Conservation (phyloP, 2,329 filamentous ascomycete species). For the Teratosphaeria gauchensis region DNA sequence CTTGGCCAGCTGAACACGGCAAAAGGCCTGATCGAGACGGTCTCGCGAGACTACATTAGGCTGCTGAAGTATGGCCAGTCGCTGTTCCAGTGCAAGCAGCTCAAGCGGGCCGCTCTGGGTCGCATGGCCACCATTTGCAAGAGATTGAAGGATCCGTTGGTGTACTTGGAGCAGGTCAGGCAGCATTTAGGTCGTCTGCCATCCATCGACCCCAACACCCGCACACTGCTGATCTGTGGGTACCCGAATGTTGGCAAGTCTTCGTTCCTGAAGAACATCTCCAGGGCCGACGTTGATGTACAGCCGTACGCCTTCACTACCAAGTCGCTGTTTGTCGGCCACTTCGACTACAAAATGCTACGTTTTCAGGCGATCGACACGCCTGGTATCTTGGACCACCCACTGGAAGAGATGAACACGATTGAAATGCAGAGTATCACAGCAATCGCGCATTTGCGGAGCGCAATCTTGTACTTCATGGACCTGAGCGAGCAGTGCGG, state of each 20-base stretch:
- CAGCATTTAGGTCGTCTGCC: slow-evolving; percentile 96
- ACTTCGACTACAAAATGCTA: slow-evolving; percentile 94
- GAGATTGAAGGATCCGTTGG: slow-evolving; percentile 83
- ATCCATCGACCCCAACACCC: slow-evolving; percentile 95
- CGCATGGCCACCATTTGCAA: slow-evolving; percentile 97
- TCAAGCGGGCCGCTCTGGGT: slow-evolving; percentile 90
- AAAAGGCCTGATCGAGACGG: slow-evolving; percentile 92
- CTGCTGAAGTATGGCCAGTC: slow-evolving; percentile 94
- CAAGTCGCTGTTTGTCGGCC: slow-evolving; percentile 91
- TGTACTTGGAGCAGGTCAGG: slow-evolving; percentile 92
- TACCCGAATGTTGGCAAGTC: slow-evolving; percentile 98
- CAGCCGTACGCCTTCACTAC: slow-evolving; percentile 98
- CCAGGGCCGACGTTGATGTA: slow-evolving; percentile 88
- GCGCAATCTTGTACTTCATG: slow-evolving; percentile 96
- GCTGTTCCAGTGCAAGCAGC: slow-evolving; percentile 97
- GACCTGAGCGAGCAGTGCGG: slow-evolving; percentile 94
- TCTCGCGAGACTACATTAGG: slow-evolving; percentile 90
- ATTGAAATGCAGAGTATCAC: slow-evolving; percentile 99
- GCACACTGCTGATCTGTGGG: slow-evolving; percentile 90
- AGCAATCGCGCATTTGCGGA: slow-evolving; percentile 90
- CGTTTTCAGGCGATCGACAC: slow-evolving; percentile 92
- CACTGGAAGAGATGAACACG: slow-evolving; percentile 98
- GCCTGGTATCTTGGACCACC: slow-evolving; percentile 95
- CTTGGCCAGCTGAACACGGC: slow-evolving; percentile 92
- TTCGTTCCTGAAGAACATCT: slow-evolving; percentile 86